Conservation (phyloP, 73 alveolate genomes). For the Breviolum minutum region DNA sequence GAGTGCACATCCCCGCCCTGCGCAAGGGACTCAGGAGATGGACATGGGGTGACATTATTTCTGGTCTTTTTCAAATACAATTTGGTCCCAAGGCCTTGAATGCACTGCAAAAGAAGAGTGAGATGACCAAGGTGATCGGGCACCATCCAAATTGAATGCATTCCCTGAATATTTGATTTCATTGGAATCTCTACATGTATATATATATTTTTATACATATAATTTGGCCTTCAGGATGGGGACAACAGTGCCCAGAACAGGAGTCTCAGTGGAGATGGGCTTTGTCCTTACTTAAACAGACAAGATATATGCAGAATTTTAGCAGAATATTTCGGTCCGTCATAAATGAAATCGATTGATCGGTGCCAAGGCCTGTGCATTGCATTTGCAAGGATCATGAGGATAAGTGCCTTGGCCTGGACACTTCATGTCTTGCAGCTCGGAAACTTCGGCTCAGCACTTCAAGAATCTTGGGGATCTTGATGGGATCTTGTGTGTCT, state of each 20-base stretch:
- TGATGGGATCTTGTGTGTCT: background rate
- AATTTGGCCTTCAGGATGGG: background rate
- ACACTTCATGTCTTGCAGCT: no score
- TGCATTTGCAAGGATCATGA: constrained; percentile 44
- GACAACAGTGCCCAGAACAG: background rate
- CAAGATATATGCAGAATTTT: no score
- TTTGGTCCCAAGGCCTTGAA: background rate
- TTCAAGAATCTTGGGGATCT: no score
- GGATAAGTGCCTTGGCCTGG: background rate
- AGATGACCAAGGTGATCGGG: background rate
- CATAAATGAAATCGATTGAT: background rate
- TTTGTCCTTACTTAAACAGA: no score
- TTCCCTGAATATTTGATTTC: no score
- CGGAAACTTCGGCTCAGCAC: no score
- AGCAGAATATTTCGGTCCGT: background rate
- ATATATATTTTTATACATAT: no score
- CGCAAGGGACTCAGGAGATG: background rate
- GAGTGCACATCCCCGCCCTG: background rate
- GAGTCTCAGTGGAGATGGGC: no score
- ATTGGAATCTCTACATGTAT: no score
- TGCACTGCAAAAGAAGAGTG: constrained; percentile 18
- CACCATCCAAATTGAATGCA: no score
- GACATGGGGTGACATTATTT: background rate
- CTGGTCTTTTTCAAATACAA: background rate
- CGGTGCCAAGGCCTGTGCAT: constrained; percentile 36